Base-by-base conservation (phyloP, 2,329 filamentous ascomycete species). In the Claviceps sp. region DNA sequence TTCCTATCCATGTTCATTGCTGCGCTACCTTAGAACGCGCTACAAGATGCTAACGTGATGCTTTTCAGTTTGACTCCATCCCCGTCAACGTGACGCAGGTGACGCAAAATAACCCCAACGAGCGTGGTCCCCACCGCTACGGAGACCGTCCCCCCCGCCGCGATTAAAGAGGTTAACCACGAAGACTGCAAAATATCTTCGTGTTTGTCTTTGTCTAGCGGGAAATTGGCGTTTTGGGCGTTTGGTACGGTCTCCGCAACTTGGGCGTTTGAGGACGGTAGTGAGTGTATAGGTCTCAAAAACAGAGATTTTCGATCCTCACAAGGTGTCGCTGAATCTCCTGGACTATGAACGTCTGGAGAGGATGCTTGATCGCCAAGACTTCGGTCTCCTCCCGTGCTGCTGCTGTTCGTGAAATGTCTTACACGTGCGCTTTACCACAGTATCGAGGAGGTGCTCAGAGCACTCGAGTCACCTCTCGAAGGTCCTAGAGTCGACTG, bases 61-160 rank as follows among this genome's bases (percentile, higher is more conserved):
- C 37, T 56, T 4, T 11, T 65, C 9, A 96, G 90, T 98, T 98
- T 80, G 93, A 98, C 76, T 82, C 83, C 63, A 90, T 98, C 74
- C 86, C 91, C 71, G 88, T 95, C 85, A 96, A 94, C 77, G 88
- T 97, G 66, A 83, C 94, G 64, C 76, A 85, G 62, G 89, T 98
- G 62, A 79, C 85, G 63, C 90, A 97, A 78, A 82, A 88, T 71
- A 90, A 96, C 79, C 74, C 80, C 59, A 73, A 80, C 67, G 90
- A 96, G 77, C 86, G 89, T 62, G 75, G 76, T 59, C 81, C 79
- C 63, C 85, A 86, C 68, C 81, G 87, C 70, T 90, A 86, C 75
- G 78, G 77, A 66, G 81, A 85, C 75, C 80, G 82, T 54, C 65
- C 64, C 52, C 26, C 29, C 29, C 65, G 65, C 58, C 53, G 53